These are phyloP conservation scores for Penicillium canescens DNA, from an alignment of 495 filamentous ascomycete genomes.

Conservation along the genomic window DNA sequence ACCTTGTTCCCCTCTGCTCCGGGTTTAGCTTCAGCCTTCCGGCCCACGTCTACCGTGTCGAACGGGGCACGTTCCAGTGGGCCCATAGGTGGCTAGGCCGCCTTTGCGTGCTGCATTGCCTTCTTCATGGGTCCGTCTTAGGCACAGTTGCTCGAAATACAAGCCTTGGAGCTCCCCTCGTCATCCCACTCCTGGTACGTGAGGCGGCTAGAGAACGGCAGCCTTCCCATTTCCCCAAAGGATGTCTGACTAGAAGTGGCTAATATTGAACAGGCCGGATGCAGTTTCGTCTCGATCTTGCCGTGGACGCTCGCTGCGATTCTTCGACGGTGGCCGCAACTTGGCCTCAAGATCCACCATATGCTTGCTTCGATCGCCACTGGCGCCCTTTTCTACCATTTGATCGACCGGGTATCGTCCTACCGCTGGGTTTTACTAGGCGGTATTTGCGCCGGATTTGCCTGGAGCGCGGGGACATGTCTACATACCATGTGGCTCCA, in stretches of 20 bases:
- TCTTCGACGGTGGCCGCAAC: constrained; percentile 2
- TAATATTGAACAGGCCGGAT: constrained; percentile 1
- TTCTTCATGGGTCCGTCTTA: neutral
- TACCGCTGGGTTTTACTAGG: constrained; percentile 10
- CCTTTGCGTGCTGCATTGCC: neutral
- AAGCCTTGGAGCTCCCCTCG: constrained; percentile 1
- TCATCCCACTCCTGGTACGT: constrained; percentile 3
- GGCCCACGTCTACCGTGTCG: neutral
- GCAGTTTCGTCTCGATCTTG: constrained; percentile 5
- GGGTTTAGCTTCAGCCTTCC: constrained; percentile 3
- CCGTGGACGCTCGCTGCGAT: constrained; percentile 7
- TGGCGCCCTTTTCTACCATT: constrained; percentile 3
- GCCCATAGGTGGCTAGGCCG: constrained; percentile 3
- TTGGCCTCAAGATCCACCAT: constrained; percentile 3
- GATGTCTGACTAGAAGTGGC: neutral
- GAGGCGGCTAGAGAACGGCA: neutral
- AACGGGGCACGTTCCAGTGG: constrained; percentile 1
- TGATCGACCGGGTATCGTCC: neutral
- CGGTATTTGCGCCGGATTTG: neutral
- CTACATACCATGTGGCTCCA: constrained; percentile 3
- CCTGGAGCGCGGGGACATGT: neutral
- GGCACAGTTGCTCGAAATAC: neutral
- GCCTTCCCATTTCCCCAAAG: neutral
- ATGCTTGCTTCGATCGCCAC: neutral
- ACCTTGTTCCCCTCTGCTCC: constrained; percentile 6